Conservation (phyloP, 2,329 filamentous ascomycete species). For the Cordyceps cateniannulata region DNA sequence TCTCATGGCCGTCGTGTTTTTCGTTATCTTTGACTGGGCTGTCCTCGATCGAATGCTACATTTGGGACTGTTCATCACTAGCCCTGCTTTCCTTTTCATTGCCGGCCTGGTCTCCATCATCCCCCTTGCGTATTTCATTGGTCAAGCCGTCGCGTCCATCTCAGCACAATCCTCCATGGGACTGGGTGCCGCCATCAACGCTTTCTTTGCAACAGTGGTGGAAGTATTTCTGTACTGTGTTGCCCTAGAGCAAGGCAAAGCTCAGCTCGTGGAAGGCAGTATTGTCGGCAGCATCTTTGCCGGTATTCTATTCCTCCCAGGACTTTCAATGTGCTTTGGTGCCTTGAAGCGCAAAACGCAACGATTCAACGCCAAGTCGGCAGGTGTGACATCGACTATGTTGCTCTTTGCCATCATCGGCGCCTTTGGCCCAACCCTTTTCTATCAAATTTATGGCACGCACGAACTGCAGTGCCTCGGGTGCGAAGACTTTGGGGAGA, state of each 20-base stretch:
- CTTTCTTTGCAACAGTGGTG: slow-evolving; percentile 95
- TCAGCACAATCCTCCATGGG: slow-evolving; percentile 99
- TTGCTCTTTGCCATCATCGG: slow-evolving; percentile 91
- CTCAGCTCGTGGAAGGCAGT: slow-evolving; percentile 87
- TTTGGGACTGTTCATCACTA: slow-evolving; percentile 67
- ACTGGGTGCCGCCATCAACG: slow-evolving; percentile 91
- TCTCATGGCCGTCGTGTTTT: slow-evolving; percentile 84
- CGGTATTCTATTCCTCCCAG: slow-evolving; percentile 88
- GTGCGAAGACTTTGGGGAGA: slow-evolving; percentile 42
- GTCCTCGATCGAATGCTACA: slow-evolving; percentile 65
- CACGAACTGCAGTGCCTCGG: slow-evolving; percentile 86
- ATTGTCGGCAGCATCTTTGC: slow-evolving; percentile 98
- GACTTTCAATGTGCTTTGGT: slow-evolving; percentile 97
- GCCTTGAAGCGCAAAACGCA: slow-evolving; percentile 97
- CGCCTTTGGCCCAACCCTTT: slow-evolving; percentile 90
- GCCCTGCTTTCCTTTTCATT: slow-evolving; percentile 78
- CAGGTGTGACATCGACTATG: slow-evolving; percentile 97
- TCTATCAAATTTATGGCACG: slow-evolving; percentile 98
- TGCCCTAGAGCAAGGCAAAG: slow-evolving; percentile 86
- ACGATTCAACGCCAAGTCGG: slow-evolving; percentile 93
- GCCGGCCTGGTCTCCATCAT: slow-evolving; percentile 87
- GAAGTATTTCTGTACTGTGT: slow-evolving; percentile 98
- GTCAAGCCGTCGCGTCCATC: slow-evolving; percentile 95
- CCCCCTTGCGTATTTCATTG: slow-evolving; percentile 95
- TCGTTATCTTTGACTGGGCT: slow-evolving; percentile 90